Conservation (phyloP, 2,329 filamentous ascomycete species). For the Aspergillus sp. region DNA sequence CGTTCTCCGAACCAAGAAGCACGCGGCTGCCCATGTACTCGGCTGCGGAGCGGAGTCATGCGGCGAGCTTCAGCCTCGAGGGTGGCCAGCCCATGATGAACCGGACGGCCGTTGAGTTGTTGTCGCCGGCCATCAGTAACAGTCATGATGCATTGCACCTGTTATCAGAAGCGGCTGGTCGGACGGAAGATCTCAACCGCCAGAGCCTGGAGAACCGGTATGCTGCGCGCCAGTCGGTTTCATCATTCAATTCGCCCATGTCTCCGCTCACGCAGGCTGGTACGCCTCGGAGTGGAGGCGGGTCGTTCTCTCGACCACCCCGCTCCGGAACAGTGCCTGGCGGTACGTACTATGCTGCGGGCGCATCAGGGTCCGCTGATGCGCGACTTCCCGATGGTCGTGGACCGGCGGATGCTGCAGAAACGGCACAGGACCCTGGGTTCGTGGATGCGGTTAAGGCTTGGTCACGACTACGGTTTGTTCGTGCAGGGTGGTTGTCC, state of each 20-base stretch:
- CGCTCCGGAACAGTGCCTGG: slow-evolving; percentile 47
- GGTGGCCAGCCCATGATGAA: slow-evolving; percentile 62
- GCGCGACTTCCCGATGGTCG: slow-evolving; percentile 30
- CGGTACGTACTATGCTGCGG: slow-evolving; percentile 55
- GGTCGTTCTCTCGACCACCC: slow-evolving; percentile 37
- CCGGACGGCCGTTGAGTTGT: slow-evolving; percentile 59
- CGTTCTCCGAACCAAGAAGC: slow-evolving; percentile 31
- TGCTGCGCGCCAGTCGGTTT: slow-evolving; percentile 39
- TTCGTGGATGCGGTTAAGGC: slow-evolving; percentile 70
- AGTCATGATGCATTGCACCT: slow-evolving; percentile 91
- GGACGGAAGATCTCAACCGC: slow-evolving; percentile 52
- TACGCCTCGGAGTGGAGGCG: slow-evolving; percentile 37
- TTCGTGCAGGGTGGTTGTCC: slow-evolving; percentile 96
- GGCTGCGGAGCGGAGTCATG: slow-evolving; percentile 25
- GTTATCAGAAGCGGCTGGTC: slow-evolving; percentile 76
- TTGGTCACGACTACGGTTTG: slow-evolving; percentile 92
- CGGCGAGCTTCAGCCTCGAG: slow-evolving; percentile 39
- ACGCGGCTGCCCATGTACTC: slow-evolving; percentile 30
- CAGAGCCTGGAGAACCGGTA: slow-evolving; percentile 52
- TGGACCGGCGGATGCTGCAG: slow-evolving; percentile 28
- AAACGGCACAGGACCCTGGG: slow-evolving; percentile 38
- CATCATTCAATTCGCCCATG: slow-evolving; percentile 42
- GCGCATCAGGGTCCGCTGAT: slow-evolving; percentile 28
- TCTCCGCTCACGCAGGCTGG: slow-evolving; percentile 39
- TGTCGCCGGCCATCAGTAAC: slow-evolving; percentile 74